phyloP scores from a whole-genome alignment of 257 asterid genomes.

The Forsythia suspensa region DNA sequence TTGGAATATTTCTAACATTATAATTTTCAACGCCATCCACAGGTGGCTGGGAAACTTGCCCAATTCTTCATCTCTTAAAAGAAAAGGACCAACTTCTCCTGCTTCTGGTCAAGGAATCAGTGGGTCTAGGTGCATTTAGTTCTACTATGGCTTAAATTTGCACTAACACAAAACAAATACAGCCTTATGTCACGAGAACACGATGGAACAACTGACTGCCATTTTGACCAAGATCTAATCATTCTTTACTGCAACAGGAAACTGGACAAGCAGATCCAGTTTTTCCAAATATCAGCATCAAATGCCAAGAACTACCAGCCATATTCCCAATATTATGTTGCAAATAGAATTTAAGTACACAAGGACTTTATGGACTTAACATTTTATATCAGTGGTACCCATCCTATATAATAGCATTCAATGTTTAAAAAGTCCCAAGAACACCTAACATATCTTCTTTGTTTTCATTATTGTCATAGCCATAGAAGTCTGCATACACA shows the following conservation, averaged over 20 bases:
- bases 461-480: not conserved
- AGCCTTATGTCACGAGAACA: not conserved
- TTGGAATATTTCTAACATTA: conserved; percentile 23
- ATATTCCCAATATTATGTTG: not conserved
- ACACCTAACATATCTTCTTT: not conserved
- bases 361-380: not conserved
- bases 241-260: not conserved
- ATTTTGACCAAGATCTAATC: not conserved
- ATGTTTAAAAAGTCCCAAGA: not conserved
- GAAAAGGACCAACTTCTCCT: conserved; percentile 50
- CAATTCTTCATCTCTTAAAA: conserved; percentile 43
- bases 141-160: conserved; percentile 9
- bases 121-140: conserved; percentile 35
- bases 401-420: not conserved
- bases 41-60: conserved; percentile 33
- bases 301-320: not conserved
- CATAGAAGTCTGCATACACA: not conserved
- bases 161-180: not conserved
- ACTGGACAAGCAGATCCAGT: not conserved
- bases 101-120: conserved; percentile 37
- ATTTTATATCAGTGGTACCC: not conserved
- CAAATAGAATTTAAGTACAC: not conserved
- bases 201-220: not conserved
- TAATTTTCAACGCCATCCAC: conserved; percentile 21
- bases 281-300: conserved; percentile 3